Base-by-base conservation (phyloP, 306 rosid genomes). In the Chamaecrista fasciculata region DNA sequence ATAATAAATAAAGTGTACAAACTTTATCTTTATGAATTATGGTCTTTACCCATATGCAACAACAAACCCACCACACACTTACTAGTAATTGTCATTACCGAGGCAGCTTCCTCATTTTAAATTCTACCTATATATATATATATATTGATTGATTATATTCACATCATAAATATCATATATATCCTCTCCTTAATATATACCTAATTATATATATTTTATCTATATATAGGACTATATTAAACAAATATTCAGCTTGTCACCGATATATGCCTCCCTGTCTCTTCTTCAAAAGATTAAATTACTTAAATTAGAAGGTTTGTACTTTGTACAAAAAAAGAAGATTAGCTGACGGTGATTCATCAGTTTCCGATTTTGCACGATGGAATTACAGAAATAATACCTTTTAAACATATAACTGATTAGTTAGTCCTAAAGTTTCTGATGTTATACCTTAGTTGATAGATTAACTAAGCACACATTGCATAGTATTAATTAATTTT, bases 41-140 rank as follows among this genome's bases (percentile, higher is more conserved):
- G 58, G 71, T 70, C 70, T 49, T 9, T 20, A 7, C 53, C 76
- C 79, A 76, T 78, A 61, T 63, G 76, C 73, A 81, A 59, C 74
- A 82, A 74, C 28, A n/a, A 57, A 70, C 72, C 70, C 76, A 48
- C 70, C 78, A 31, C 63, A 76, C 66, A 19, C 73, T 75, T 77
- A 67, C 77, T 66, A 2, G 66, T 76, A 71, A 73, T 77, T 83
- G 75, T 74, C 62, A 58, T 81, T 76, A 66, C 79, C 93, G 49
- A 83, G 49, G 87, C 84, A 19, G 77, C 84, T 82, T 47, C 67
- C 77, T 76, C 66, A 84, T 80, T 84, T 73, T 82, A 77, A 75
- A 87, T 72, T 29, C 5, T 33, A 8, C 36, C 34, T 29, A 29
- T 29, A 29, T 33, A 33, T 33, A 4, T 8, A 33, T 33, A 29